Evolutionary conservation across 1,284 basidiomycete genomes (phyloP), one percentile per base, ranked within the genome.

Genomic region (Leccinum holopus): DNA sequence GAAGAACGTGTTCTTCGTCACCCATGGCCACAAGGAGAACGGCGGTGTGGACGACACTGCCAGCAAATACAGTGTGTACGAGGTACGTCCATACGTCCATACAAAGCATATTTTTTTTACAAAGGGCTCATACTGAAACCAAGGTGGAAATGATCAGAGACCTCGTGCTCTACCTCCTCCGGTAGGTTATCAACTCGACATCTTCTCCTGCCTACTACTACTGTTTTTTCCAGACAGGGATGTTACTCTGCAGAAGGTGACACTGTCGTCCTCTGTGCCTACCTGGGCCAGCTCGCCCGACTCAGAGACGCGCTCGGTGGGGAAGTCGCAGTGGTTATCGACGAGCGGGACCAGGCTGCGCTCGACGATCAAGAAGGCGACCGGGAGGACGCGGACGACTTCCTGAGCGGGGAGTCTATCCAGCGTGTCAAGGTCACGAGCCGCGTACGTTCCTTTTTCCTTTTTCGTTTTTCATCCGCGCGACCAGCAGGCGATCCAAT

Each of bases 191-290:
- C 62, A 1, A 3, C 10, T 18, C 5, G 28, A 4, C 8, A 25
- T 3, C 16, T 7, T 51, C 4, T 55, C 12, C 16, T 7, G 33
- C n/a, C 62, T 12, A 68, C 5, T 11, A 18, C 44, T 47, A 21
- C 18, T 21, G 6, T 11, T 14, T 66, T 39, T 7, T 1, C 1
- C 55, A 86, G 83, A 49, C 86, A 87, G 75, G 84, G 86, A 0
- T 79, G 76, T 49, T 87, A 87, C 67, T 81, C 80, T 1, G 69
- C 78, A 9, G 82, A 85, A 39, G 88, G 88, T 1, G 87, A 90
- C 65, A 90, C 92, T 41, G 88, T 87, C 8, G 86, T 92, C 8
- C 75, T 92, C 10, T 90, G 87, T 67, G 88, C 88, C 0, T 92
- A 92, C 69, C 81, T 91, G 3, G 88, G 90, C 0, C 90, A 92